phyloP scores from a whole-genome alignment of 139 green algal genomes.

The Picochlorum sp. region DNA sequence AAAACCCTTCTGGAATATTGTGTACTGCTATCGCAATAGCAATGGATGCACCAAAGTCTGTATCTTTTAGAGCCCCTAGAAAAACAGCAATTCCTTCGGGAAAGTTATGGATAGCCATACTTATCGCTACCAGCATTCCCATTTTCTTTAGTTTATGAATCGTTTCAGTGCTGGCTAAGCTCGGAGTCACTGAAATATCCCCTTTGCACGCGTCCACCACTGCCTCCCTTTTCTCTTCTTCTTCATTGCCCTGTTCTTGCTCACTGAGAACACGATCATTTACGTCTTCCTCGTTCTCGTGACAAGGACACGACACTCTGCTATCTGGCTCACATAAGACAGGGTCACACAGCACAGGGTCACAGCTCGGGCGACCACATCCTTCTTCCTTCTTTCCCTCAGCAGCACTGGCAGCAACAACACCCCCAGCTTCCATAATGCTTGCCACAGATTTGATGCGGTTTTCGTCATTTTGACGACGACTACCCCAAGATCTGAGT shows the following conservation, averaged over 20 bases:
- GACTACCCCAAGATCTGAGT: constrained; percentile 1
- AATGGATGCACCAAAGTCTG: constrained; percentile 31
- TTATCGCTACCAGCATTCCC: constrained; percentile 32
- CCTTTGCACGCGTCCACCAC: no score
- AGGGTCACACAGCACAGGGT: no score
- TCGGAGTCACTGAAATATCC: no score
- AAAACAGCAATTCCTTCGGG: constrained; percentile 59
- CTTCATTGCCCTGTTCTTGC: no score
- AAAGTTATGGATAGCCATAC: constrained; percentile 59
- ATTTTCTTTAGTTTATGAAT: constrained; percentile 14
- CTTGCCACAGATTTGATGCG: background rate
- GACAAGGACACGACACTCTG: no score
- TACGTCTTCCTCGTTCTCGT: no score
- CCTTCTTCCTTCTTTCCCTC: background rate
- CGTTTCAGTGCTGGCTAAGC: no score
- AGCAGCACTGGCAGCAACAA: background rate
- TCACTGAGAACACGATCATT: no score
- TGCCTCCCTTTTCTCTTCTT: no score
- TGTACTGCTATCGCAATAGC: constrained; percentile 66
- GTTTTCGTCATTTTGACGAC: background rate
- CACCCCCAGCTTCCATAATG: background rate
- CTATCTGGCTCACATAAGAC: no score
- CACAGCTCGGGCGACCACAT: no score
- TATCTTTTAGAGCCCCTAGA: constrained; percentile 32
- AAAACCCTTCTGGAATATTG: constrained; percentile 70